Conservation (phyloP, 208 protist species). For the Trypanosoma lewisi region DNA sequence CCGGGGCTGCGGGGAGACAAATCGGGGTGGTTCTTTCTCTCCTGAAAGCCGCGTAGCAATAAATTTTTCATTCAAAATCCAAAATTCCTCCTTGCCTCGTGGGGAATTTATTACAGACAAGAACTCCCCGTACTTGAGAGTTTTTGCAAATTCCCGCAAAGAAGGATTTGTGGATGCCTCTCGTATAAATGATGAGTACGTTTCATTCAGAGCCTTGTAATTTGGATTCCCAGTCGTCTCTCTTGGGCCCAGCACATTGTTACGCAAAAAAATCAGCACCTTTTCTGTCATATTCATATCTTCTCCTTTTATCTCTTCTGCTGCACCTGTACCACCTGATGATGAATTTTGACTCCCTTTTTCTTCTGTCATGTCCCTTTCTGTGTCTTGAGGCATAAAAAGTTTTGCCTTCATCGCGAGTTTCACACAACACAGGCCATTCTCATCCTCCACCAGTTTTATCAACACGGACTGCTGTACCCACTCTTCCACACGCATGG, state of each 20-base stretch:
- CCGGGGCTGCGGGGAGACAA: slow-evolving; percentile 34
- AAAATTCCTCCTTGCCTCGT: slow-evolving; percentile 22
- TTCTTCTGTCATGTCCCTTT: neutral
- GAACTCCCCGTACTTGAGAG: slow-evolving; percentile 24
- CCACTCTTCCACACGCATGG: slow-evolving; percentile 33
- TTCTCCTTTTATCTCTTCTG: slow-evolving; percentile 2
- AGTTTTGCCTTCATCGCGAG: slow-evolving; percentile 12
- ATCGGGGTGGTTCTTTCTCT: slow-evolving; percentile 41
- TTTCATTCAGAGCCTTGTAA: slow-evolving; percentile 35
- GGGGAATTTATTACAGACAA: slow-evolving; percentile 15
- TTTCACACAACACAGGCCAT: slow-evolving; percentile 17
- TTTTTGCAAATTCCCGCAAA: neutral
- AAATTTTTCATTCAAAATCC: slow-evolving; percentile 31
- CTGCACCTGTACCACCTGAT: neutral
- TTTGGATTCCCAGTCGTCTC: slow-evolving; percentile 5
- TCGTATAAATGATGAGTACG: slow-evolving; percentile 17
- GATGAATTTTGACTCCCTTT: neutral
- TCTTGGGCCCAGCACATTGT: slow-evolving; percentile 12
- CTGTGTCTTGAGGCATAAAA: neutral
- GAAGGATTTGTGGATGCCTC: neutral
- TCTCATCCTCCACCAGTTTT: slow-evolving; percentile 26
- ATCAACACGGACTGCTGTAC: slow-evolving; percentile 35
- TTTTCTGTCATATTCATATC: slow-evolving; percentile 11
- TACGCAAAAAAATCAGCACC: slow-evolving; percentile 16
- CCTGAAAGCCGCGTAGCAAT: slow-evolving; percentile 32